Base-by-base conservation (phyloP, 2,329 filamentous ascomycete species). In the Hortaea sp. region DNA sequence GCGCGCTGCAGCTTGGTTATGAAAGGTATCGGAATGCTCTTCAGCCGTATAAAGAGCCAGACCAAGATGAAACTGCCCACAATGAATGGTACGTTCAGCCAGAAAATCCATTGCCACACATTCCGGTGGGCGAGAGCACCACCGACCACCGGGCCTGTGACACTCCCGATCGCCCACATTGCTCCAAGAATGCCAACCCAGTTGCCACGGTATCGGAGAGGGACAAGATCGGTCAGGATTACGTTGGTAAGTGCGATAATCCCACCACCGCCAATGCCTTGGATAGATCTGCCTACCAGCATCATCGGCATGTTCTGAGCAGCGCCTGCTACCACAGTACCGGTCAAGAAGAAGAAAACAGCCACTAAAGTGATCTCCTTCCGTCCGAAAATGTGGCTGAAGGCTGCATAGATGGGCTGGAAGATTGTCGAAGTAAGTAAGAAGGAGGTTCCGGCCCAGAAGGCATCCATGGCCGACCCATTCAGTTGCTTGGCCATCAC, bases 171-270 rank as follows among this genome's bases (percentile, higher is more conserved):
- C 0, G 69, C 71, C 2, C 73, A 60, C 31, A 65, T 64, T 4
- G 66, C 64, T 29, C 70, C 69, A 7, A 74, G 49, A 5, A 74
- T 69, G 5, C 71, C 71, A 49, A 71, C 57, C 46, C 63, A 65
- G 53, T 77, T 79, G 30, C 78, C 78, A 51, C 78, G 67, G 51
- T 79, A 69, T 55, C 78, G 69, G 3, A 81, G 64, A 0, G 76
- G 76, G 0, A 79, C 76, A 5, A 81, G 65, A 57, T 82, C 78
- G 5, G 71, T 76, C 1, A 81, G 72, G 43, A 81, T 78, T 53
- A 82, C 79, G 73, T 79, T 79, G 5, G 72, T 67, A 41, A 81
- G 60, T 20, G 74, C 77, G 29, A 69, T 73, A 41, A 83, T 73
- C 7, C 80, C 80, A 39, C 39, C 39, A 5, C 38, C 44, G 27